Percentiles rank a stretch among this genome's conserved stretches.
Evolutionary conservation across 140 eudicot genomes (phyloP).

Genomic region (Cichorium intybus): DNA sequence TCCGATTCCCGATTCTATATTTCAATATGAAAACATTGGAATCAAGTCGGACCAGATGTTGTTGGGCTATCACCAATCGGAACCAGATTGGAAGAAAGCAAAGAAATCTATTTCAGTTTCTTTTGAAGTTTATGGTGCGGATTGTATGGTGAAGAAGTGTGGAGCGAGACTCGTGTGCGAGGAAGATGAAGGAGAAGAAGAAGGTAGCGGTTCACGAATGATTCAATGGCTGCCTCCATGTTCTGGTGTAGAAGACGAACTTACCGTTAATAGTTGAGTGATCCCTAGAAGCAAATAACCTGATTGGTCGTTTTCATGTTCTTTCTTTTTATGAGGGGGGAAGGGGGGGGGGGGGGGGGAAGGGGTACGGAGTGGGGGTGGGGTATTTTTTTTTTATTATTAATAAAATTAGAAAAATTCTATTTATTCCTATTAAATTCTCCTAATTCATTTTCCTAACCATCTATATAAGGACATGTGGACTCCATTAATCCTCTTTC

Average conservation of each 20-base stretch:
- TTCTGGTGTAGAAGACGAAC: conserved; percentile 14
- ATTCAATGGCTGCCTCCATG: conserved; percentile 32
- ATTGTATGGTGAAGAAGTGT: conserved; percentile 39
- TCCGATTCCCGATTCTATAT: conserved; percentile 25
- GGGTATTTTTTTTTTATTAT: too few species aligned
- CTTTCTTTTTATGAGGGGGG: too few species aligned
- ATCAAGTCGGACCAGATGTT: conserved; percentile 35
- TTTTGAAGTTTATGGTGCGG: conserved; percentile 28
- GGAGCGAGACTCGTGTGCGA: conserved; percentile 32
- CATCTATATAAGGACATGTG: too few species aligned
- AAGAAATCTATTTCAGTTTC: conserved; percentile 10
- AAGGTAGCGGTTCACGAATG: conserved; percentile 26
- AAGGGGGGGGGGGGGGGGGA: too few species aligned
- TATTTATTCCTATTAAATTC: too few species aligned
- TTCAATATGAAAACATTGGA: conserved; percentile 28
- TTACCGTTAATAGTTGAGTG: not conserved
- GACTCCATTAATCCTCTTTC: too few species aligned
- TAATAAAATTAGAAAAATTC: too few species aligned
- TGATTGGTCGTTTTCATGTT: too few species aligned
- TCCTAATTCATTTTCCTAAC: too few species aligned
- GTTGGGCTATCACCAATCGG: conserved; percentile 23
- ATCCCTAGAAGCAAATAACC: too few species aligned
- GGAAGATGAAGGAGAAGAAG: conserved; percentile 27
- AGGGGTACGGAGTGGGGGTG: too few species aligned
- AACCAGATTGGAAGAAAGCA: conserved; percentile 30